A percentile compares a stretch with the other conserved stretches of the same genome.
phyloP scores from a whole-genome alignment of 108 stramenopile genomes.

The Craspedostauros australis region DNA sequence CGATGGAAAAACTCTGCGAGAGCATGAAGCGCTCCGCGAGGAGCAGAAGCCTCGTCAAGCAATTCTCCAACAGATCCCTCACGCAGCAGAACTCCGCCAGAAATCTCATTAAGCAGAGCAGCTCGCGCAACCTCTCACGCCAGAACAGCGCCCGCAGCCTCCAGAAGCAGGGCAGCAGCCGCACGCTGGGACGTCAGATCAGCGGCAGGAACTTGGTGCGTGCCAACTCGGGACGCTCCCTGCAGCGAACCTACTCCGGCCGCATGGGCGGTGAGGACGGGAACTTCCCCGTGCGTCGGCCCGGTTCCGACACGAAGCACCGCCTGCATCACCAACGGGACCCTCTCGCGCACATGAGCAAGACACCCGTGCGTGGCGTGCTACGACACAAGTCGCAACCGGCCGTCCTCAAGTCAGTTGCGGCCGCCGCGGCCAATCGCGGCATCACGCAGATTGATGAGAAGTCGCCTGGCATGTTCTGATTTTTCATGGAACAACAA shows the following conservation, averaged over 20 bases:
- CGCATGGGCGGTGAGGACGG: background rate
- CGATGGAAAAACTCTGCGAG: slow-evolving; percentile 49
- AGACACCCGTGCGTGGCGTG: slow-evolving; percentile 12
- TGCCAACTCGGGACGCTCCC: background rate
- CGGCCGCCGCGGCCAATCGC: no score
- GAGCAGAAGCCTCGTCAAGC: slow-evolving; percentile 43
- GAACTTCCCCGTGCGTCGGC: slow-evolving; percentile 12
- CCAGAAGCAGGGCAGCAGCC: slow-evolving; percentile 10
- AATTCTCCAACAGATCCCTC: slow-evolving; percentile 20
- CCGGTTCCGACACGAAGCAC: slow-evolving; percentile 9
- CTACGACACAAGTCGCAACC: slow-evolving; percentile 10
- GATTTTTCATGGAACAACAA: no score
- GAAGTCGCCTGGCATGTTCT: no score
- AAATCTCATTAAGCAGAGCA: background rate
- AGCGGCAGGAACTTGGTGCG: slow-evolving; percentile 1
- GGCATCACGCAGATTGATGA: no score
- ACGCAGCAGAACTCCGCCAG: background rate
- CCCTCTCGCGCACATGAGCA: background rate
- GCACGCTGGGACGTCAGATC: background rate
- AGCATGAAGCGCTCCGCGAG: slow-evolving; percentile 45
- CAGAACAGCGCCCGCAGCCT: slow-evolving; percentile 1
- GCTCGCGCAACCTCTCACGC: background rate
- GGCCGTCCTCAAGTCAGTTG: no score
- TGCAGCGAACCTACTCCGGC: slow-evolving; percentile 8
- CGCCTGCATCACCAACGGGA: slow-evolving; percentile 16